Evolutionary conservation across 1,284 basidiomycete species (phyloP).

Genomic region (Megacollybia platyphylla): DNA sequence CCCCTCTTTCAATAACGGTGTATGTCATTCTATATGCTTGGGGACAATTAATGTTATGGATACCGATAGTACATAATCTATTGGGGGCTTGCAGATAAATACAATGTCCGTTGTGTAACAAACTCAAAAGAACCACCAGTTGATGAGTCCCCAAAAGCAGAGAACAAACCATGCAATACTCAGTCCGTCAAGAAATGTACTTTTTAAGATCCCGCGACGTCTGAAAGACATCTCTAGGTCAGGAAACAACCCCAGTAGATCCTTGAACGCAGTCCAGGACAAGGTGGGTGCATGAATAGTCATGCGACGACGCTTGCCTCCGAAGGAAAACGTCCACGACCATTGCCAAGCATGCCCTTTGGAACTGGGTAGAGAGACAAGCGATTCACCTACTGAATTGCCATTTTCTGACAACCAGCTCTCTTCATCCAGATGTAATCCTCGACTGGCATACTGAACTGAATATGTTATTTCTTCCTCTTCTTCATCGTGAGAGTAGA

Average conservation of each 20-base stretch:
- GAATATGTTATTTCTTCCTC: slow-evolving; percentile 27
- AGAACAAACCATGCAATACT: slow-evolving; percentile 20
- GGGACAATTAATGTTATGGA: no score
- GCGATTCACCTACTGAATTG: not conserved
- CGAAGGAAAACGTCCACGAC: slow-evolving; percentile 28
- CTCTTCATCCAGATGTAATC: slow-evolving; percentile 12
- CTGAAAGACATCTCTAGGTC: slow-evolving; percentile 9
- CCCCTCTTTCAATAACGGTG: slow-evolving; percentile 9
- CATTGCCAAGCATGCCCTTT: slow-evolving; percentile 13
- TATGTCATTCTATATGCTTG: no score
- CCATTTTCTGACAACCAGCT: slow-evolving; percentile 7
- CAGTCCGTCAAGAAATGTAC: slow-evolving; percentile 16
- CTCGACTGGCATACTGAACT: slow-evolving; percentile 19
- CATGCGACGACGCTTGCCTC: slow-evolving; percentile 27
- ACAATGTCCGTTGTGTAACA: not conserved
- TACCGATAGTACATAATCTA: no score
- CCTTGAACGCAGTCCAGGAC: slow-evolving; percentile 9
- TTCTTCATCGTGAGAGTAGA: slow-evolving; percentile 16
- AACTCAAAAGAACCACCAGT: slow-evolving; percentile 21
- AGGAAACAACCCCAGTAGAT: slow-evolving; percentile 9
- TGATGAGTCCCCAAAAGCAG: slow-evolving; percentile 19
- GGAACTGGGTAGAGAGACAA: not conserved
- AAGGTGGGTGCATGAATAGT: slow-evolving; percentile 19
- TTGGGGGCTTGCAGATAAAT: no score
- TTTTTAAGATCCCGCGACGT: slow-evolving; percentile 13